Evolutionary conservation across 345 rosid genomes (phyloP).

Genomic region (Gossypium rotundifolium): DNA sequence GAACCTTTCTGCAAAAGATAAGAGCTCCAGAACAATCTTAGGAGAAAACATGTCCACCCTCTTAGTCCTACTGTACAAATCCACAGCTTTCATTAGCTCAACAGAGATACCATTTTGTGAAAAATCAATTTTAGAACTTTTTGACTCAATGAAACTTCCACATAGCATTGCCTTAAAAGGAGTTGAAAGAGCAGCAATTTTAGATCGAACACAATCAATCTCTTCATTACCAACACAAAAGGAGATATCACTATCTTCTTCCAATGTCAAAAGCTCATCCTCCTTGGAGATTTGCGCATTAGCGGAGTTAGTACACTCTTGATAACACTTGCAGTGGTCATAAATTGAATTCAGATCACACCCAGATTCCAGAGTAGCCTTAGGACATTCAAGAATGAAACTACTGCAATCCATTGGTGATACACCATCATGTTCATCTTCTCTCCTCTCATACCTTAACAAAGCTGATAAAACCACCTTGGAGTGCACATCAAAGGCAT

Average conservation of each 20-base stretch:
- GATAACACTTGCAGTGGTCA: conserved; percentile 38
- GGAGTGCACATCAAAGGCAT: conserved; percentile 59
- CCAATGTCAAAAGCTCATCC: conserved; percentile 28
- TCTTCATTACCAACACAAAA: conserved; percentile 53
- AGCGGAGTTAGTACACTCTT: conserved; percentile 8
- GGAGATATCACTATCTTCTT: conserved; percentile 38
- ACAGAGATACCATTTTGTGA: conserved; percentile 50
- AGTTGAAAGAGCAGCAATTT: conserved; percentile 63
- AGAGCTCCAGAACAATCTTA: conserved; percentile 64
- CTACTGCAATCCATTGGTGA: conserved; percentile 49
- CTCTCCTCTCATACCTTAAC: conserved; percentile 77
- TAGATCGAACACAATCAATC: conserved; percentile 46
- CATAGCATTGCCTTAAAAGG: conserved; percentile 75
- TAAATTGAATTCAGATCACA: conserved; percentile 34
- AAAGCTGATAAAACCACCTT: conserved; percentile 78
- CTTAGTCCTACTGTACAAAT: conserved; percentile 56
- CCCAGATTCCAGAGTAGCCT: conserved; percentile 41
- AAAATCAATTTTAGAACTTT: conserved; percentile 47
- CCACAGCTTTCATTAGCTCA: conserved; percentile 67
- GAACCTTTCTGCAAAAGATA: conserved; percentile 67
- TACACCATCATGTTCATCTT: conserved; percentile 53
- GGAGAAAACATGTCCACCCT: conserved; percentile 52
- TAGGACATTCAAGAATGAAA: conserved; percentile 55
- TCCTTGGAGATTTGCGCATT: conserved; percentile 1
- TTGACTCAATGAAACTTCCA: conserved; percentile 67